phyloP scores from a whole-genome alignment of 2,329 filamentous ascomycete genomes.

The Claviceps sp. region DNA sequence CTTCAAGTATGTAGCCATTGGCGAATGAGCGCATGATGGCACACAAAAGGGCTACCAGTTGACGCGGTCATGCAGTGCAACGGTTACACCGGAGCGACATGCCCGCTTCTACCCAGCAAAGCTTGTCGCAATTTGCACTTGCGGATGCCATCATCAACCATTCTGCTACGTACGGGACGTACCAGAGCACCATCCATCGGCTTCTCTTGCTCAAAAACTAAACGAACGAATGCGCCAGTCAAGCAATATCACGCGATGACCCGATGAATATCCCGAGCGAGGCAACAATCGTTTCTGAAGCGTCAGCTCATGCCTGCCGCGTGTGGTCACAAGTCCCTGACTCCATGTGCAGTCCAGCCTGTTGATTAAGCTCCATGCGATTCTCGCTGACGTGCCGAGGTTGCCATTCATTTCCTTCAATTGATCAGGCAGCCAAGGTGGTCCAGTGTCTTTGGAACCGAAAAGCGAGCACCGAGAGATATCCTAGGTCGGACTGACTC shows the following conservation, averaged over 20 bases:
- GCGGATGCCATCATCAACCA: background rate
- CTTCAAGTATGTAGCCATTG: background rate
- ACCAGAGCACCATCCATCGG: background rate
- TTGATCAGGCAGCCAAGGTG: too few species aligned
- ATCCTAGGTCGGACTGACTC: too few species aligned
- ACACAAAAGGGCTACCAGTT: background rate
- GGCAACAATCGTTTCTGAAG: background rate
- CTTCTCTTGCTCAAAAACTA: background rate
- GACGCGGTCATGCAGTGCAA: background rate
- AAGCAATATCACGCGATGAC: background rate
- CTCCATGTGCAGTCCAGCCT: background rate
- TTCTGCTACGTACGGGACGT: background rate
- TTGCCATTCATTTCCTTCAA: background rate
- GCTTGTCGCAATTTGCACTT: background rate
- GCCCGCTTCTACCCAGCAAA: background rate
- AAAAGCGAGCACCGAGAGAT: too few species aligned
- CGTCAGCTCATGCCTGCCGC: background rate
- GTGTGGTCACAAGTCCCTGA: background rate
- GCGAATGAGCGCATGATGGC: background rate
- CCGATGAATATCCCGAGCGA: too few species aligned
- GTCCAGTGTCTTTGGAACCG: too few species aligned
- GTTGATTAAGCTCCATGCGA: background rate
- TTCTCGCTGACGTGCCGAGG: background rate
- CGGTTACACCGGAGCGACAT: background rate
- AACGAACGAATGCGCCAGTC: background rate